These are phyloP conservation scores for Iris macrosiphon DNA, from an alignment of 106 monocot genomes.

Conservation along the genomic window DNA sequence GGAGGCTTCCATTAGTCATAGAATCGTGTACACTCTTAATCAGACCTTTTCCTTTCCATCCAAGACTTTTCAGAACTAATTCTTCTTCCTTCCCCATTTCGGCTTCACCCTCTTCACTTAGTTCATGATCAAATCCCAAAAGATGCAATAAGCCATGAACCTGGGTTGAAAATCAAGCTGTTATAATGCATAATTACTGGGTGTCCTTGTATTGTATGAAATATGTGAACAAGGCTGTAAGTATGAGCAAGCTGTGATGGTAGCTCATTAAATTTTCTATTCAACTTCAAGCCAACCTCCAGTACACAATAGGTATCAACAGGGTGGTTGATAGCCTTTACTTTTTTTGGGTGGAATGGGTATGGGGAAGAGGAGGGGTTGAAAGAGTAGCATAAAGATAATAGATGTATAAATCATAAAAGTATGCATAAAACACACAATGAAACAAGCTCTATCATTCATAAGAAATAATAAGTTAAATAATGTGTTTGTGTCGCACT, in stretches of 20 bases:
- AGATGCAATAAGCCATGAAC: conserved; percentile 92
- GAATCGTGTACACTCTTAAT: conserved; percentile 55
- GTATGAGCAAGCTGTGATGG: background rate
- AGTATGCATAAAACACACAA: too few relatives aligned
- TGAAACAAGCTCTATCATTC: too few relatives aligned
- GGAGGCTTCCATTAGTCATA: conserved; percentile 24
- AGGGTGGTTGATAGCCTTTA: too few relatives aligned
- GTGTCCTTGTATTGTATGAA: too few relatives aligned
- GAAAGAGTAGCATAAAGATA: too few relatives aligned
- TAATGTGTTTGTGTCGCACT: too few relatives aligned
- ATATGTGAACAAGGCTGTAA: background rate
- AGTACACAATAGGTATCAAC: too few relatives aligned
- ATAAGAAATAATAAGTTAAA: too few relatives aligned
- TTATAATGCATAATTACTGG: background rate
- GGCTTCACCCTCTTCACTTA: conserved; percentile 55
- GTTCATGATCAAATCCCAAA: conserved; percentile 85
- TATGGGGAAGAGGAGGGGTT: too few relatives aligned
- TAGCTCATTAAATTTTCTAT: background rate
- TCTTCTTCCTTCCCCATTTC: conserved; percentile 92
- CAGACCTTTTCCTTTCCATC: conserved; percentile 91
- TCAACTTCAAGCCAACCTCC: too few relatives aligned
- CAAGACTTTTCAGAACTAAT: conserved; percentile 73
- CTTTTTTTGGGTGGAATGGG: too few relatives aligned
- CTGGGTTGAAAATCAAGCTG: conserved; percentile 20
- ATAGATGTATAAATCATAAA: too few relatives aligned